Evolutionary conservation across 2,329 filamentous ascomycete species (phyloP), one percentile per base, ranked within the genome.

Genomic region (Lachnellula arida): DNA sequence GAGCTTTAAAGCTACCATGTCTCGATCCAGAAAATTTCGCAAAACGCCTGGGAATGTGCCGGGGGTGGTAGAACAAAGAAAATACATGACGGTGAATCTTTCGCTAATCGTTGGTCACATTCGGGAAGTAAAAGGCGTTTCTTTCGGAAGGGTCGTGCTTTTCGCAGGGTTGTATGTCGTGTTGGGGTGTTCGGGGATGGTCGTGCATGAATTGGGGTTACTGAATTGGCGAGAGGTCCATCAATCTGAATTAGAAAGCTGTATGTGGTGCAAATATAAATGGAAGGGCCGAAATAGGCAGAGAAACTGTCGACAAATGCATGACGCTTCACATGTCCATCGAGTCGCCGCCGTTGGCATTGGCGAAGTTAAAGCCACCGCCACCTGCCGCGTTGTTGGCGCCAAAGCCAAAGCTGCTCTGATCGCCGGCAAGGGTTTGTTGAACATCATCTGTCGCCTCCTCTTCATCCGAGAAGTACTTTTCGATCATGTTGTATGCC

Each of bases 401-500:
- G 69, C 88, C 86, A 74, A 97, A 88, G 68, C 92, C 84, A 74
- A 93, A 94, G 55, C 85, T 85, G 57, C 87, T 87, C 68, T 89
- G 89, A 42, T 79, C 73, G 46, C 83, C 84, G 67, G 60, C 60
- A 50, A 58, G 87, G 84, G 25, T 78, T 46, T 42, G 73, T 70
- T 91, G 87, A 59, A 89, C 84, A 74, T 92, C 91, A 60, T 74
- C 79, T 47, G 76, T 84, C 60, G 81, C 82, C 71, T 96, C 94
- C 54, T 97, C 94, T 65, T 99, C 94, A 69, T 99, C 94, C 0
- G 92, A 97, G 79, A 99, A 99, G 83, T 99, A 99, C 80, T 97
- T 97, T 82, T 99, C 94, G 65, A 99, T 99, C 76, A 99, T 99
- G 82, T 96, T 97, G 82, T 97, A 99, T 0, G 94, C 94, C 85